Base-by-base conservation (phyloP, 1,139 yeast species). In the Barnettozyma hawaiiensis region DNA sequence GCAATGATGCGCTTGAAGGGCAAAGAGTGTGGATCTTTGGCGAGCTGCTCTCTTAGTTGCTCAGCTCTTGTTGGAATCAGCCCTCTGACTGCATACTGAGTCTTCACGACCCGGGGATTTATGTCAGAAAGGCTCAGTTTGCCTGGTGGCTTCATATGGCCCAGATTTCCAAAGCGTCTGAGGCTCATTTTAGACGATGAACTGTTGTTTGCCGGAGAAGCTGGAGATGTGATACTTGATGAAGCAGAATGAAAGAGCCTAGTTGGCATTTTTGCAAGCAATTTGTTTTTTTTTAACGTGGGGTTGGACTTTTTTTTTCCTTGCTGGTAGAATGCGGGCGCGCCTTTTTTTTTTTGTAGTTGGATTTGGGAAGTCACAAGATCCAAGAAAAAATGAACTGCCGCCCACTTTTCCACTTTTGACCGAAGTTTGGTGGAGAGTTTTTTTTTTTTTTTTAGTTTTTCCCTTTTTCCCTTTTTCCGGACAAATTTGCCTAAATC, bases 51-150 rank as follows among this genome's bases (percentile, higher is more conserved):
- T 46, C 80, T 73, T 47, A 94, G 69, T 60, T 89, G 86, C 58
- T 90, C 97, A 18, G 98, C 97, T 53, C 89, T 76, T 50, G 82
- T 77, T n/a, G 98, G 97, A 45, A 94, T 83, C 34, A 79, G 73
- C 22, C 98, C 99, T 58, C 98, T 75, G 22, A 92, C 98, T 2
- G 98, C 98, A 59, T 92, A 92, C 59, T 90, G 81, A 20, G 98
- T 97, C 45, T 79, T 78, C 42, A 89, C 70, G 11, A 94, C 87
- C 47, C 75, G 70, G 46, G 75, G 79, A 62, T 90, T 90, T 51
- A 89, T 69, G 51, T 85, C 89, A 12, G 63, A 58, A 16, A 71
- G 55, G 1, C 57, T 45, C 22, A 74, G 54, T 39, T 59, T 61
- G 11, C 55, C 56, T 5, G 67, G 67, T 2, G 56, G 53, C n/a